These are phyloP conservation scores for Vigna reflexopilosa DNA, from an alignment of 306 rosid genomes.

Conservation along the genomic window DNA sequence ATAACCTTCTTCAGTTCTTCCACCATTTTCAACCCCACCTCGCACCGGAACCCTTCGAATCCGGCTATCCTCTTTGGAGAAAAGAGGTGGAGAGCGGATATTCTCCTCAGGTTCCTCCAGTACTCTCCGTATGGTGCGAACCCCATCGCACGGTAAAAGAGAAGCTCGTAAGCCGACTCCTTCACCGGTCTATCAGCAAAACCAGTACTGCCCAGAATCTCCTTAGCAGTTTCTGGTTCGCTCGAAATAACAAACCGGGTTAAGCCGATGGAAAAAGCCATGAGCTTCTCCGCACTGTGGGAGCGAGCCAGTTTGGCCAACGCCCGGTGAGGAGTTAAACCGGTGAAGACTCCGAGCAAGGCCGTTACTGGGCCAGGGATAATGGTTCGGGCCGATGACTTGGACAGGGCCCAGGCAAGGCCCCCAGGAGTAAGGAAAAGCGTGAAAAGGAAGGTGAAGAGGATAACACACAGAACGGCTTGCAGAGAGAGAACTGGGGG, in stretches of 20 bases:
- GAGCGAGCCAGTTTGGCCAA: constrained; percentile 51
- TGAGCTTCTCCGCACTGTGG: constrained; percentile 52
- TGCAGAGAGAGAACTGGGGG: constrained; percentile 47
- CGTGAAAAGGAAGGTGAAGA: constrained; percentile 33
- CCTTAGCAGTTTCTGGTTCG: constrained; percentile 72
- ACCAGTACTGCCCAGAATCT: constrained; percentile 61
- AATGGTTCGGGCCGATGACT: background rate
- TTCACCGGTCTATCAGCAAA: constrained; percentile 80
- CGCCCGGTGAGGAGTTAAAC: constrained; percentile 52
- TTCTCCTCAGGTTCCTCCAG: constrained; percentile 82
- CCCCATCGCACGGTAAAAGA: constrained; percentile 81
- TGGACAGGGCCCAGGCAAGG: constrained; percentile 66
- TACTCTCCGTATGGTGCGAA: constrained; percentile 84
- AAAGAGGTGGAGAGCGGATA: constrained; percentile 65
- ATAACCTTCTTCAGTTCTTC: constrained; percentile 40
- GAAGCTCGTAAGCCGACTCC: constrained; percentile 78
- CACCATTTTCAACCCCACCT: constrained; percentile 54
- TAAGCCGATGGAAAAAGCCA: constrained; percentile 74
- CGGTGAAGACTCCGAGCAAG: constrained; percentile 40
- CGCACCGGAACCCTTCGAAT: constrained; percentile 49
- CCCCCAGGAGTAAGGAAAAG: constrained; percentile 71
- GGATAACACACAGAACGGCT: constrained; percentile 26
- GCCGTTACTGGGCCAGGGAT: constrained; percentile 70
- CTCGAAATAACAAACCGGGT: constrained; percentile 71
- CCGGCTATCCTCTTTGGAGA: constrained; percentile 52